Base-by-base conservation (phyloP, 2,329 filamentous ascomycete species). In the Talaromyces rugulosus region DNA sequence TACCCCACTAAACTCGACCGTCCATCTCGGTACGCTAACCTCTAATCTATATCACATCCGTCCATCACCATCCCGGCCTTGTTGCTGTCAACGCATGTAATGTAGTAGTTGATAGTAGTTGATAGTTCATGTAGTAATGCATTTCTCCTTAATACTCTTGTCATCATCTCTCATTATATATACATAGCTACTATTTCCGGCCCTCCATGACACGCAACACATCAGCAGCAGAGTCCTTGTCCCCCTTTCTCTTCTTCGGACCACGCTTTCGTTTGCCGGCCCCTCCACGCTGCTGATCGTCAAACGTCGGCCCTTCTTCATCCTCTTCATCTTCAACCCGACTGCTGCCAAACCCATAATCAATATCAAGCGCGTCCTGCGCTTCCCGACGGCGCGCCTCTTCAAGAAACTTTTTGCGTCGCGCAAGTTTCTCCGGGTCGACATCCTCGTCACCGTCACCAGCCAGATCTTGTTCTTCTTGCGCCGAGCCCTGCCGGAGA, bases 311-410 rank as follows among this genome's bases (percentile, higher is more conserved):
- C 1, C 56, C 93, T 75, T 77, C 72, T 66, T 89, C 85, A 66
- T 96, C 93, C 63, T 93, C 93, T 56, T 93, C 92, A 70, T 97
- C 95, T 59, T 91, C 92, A 70, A 91, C 89, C 31, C 94, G 85
- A 71, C 89, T 95, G 23, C 88, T 91, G 36, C 95, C 95, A 71
- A 99, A 98, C 63, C 93, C 94, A 82, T 98, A 86, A 71, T 99
- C 95, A 78, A 99, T 84, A 76, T 99, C 94, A 62, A 94, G 88
- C 55, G 92, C 87, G 72, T 98, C 94, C 55, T 93, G 85, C 67
- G 90, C 89, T 60, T 87, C 77, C n/a, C 78, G 79, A 9, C 75
- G 74, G 52, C 71, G 72, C 9, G 81, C 86, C 63, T 83, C 83
- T 68, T 88, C 81, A 5, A 97, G 81, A 80, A 97, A 89, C 66